Percentiles rank a stretch among this genome's conserved stretches.
Evolutionary conservation across 345 rosid species (phyloP).

Genomic region (Kandelia obovata): DNA sequence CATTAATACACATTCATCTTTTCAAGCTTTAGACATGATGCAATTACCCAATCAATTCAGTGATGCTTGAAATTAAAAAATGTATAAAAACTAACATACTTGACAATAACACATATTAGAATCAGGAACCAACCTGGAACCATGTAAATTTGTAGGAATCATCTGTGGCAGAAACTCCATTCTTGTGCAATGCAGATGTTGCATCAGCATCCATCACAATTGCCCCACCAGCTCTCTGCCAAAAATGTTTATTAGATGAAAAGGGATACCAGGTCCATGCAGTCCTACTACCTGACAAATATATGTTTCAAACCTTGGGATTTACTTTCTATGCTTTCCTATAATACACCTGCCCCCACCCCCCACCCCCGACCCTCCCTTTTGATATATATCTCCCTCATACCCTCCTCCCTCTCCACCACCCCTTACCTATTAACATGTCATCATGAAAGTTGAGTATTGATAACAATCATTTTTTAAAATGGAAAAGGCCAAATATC

Average conservation of each 20-base stretch:
- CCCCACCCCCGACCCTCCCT: too few species aligned
- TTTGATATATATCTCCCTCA: too few species aligned
- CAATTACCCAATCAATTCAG: neutral
- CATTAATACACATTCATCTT: neutral
- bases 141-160: conserved; percentile 77
- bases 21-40: neutral
- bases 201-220: conserved; percentile 93
- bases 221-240: conserved; percentile 85
- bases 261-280: conserved; percentile 2
- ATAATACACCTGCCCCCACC: too few species aligned
- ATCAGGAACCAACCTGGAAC: conserved; percentile 47
- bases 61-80: too few species aligned
- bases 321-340: neutral
- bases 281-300: neutral
- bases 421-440: too few species aligned
- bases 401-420: too few species aligned
- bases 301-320: too few species aligned
- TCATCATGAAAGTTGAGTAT: too few species aligned
- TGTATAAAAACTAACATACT: neutral
- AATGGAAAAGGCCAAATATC: neutral
- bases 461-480: too few species aligned
- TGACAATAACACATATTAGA: neutral
- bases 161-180: conserved; percentile 61
- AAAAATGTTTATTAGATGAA: conserved; percentile 17
- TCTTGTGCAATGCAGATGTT: conserved; percentile 70